Conservation (phyloP, 768 basidiomycete genomes). For the Leucocoprinus birnbaumii region DNA sequence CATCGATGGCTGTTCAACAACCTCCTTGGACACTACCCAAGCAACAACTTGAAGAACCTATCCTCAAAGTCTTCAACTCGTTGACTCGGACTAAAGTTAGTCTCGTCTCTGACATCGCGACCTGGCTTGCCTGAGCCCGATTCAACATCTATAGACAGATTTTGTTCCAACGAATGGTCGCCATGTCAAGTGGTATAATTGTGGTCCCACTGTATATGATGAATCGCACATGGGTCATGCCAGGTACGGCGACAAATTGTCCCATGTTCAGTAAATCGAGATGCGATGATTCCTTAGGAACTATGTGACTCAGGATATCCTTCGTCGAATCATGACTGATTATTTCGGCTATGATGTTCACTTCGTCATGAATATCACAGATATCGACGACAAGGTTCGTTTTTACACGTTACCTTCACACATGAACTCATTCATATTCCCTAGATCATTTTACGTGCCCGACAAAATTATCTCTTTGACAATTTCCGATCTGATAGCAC, state of each 20-base stretch:
- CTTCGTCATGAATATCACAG: constrained; percentile 99
- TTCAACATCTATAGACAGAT: constrained; percentile 52
- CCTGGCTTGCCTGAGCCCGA: not conserved
- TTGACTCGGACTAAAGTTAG: constrained; percentile 86
- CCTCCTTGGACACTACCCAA: constrained; percentile 54
- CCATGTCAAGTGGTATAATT: constrained; percentile 97
- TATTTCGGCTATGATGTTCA: constrained; percentile 98
- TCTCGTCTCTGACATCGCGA: constrained; percentile 14
- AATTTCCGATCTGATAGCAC: constrained; percentile 54
- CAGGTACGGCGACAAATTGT: constrained; percentile 55
- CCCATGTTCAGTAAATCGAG: not conserved
- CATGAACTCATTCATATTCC: constrained; percentile 13
- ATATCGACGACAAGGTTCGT: constrained; percentile 96
- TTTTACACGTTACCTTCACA: constrained; percentile 3
- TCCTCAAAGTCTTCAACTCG: constrained; percentile 88
- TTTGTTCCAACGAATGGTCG: constrained; percentile 69
- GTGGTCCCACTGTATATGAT: constrained; percentile 98
- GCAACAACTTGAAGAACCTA: constrained; percentile 49
- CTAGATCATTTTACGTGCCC: constrained; percentile 91
- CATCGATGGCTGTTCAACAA: constrained; percentile 56
- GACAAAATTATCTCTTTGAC: constrained; percentile 73
- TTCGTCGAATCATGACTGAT: constrained; percentile 87
- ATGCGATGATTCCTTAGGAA: constrained; percentile 51
- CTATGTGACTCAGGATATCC: constrained; percentile 93
- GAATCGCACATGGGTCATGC: constrained; percentile 99